A percentile compares a stretch with the other conserved stretches of the same genome.
phyloP scores from a whole-genome alignment of 140 eudicot species.

The Anethum foeniculum region DNA sequence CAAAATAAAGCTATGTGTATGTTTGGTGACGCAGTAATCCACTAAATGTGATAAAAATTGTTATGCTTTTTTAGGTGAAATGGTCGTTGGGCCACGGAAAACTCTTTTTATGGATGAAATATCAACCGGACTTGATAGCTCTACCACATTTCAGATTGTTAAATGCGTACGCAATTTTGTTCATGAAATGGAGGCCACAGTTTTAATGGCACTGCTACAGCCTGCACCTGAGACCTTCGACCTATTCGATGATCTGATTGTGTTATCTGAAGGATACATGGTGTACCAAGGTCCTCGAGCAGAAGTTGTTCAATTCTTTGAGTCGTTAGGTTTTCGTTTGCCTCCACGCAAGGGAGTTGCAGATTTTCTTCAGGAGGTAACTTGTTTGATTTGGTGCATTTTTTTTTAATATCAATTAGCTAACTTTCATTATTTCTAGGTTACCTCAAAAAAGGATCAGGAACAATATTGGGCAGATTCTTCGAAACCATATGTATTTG shows the following conservation, averaged over 20 bases:
- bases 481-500: constrained; percentile 57
- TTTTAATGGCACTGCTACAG: constrained; percentile 82
- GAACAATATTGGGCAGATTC: constrained; percentile 82
- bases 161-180: constrained; percentile 64
- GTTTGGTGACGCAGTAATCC: not conserved
- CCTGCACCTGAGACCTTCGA: constrained; percentile 93
- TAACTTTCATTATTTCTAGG: constrained; percentile 30
- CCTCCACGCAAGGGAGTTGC: constrained; percentile 89
- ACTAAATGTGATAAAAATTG: not conserved
- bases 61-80: constrained; percentile 51
- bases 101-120: constrained; percentile 90
- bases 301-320: constrained; percentile 75
- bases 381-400: not conserved
- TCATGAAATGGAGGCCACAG: constrained; percentile 77
- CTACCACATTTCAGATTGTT: constrained; percentile 78
- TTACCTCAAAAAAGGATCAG: constrained; percentile 86
- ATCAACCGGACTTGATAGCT: constrained; percentile 87
- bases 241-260: constrained; percentile 72
- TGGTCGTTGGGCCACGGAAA: constrained; percentile 92
- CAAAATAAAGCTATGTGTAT: not conserved
- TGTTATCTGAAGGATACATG: constrained; percentile 72
- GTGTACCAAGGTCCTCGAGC: constrained; percentile 81
- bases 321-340: constrained; percentile 60
- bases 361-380: constrained; percentile 92
- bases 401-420: not conserved